phyloP scores from a whole-genome alignment of 2,329 filamentous ascomycete species.

The Colletotrichum destructivum region DNA sequence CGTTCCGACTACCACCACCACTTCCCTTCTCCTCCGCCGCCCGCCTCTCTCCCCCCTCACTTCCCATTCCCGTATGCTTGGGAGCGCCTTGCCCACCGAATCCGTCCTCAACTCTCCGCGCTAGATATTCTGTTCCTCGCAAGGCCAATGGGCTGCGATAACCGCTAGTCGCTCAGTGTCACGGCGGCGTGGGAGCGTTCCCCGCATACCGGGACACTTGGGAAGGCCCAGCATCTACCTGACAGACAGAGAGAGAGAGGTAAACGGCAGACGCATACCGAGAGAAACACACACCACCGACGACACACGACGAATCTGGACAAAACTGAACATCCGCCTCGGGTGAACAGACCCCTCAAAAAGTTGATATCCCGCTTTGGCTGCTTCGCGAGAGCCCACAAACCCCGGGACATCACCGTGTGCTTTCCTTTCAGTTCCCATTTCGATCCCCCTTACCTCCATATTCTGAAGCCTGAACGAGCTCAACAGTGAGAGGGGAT shows the following conservation, averaged over 20 bases:
- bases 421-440: neutral
- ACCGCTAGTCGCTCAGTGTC: slow-evolving; percentile 69
- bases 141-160: slow-evolving; percentile 71
- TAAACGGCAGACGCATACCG: slow-evolving; percentile 21
- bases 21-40: slow-evolving; percentile 11
- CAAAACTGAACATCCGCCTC: neutral
- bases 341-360: slow-evolving; percentile 12
- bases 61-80: slow-evolving; percentile 35
- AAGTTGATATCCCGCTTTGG: slow-evolving; percentile 34
- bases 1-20: slow-evolving; percentile 24
- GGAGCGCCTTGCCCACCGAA: slow-evolving; percentile 35
- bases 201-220: slow-evolving; percentile 67
- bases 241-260: neutral
- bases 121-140: slow-evolving; percentile 27
- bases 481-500: slow-evolving; percentile 54
- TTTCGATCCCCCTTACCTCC: slow-evolving; percentile 1
- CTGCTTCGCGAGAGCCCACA: slow-evolving; percentile 8
- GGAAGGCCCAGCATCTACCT: slow-evolving; percentile 37
- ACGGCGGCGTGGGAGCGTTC: slow-evolving; percentile 71
- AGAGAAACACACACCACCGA: slow-evolving; percentile 6
- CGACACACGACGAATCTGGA: slow-evolving; percentile 19
- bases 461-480: slow-evolving; percentile 24
- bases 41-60: slow-evolving; percentile 45
- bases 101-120: slow-evolving; percentile 21
- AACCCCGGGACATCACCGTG: slow-evolving; percentile 8